Percentiles rank a stretch among this genome's conserved stretches.
These are phyloP conservation scores for Lentinus brumalis DNA, from an alignment of 768 basidiomycete species.

Conservation along the genomic window DNA sequence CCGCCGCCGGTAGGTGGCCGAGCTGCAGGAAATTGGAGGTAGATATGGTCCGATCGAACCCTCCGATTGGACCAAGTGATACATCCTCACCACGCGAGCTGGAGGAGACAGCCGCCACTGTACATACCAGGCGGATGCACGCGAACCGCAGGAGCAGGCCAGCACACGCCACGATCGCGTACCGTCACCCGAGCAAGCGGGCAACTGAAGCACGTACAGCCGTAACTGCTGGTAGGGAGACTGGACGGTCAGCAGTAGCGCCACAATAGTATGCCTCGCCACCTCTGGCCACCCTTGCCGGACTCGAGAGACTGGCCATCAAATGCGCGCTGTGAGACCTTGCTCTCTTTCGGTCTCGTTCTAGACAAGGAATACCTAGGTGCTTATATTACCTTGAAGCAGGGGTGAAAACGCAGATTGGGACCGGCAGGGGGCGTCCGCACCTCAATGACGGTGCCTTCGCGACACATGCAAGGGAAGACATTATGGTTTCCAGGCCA, in stretches of 20 bases:
- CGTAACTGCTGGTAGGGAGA: conserved; percentile 97
- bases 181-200: conserved; percentile 98
- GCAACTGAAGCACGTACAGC: conserved; percentile 97
- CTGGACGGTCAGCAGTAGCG: conserved; percentile 97
- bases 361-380: conserved; percentile 97
- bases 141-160: conserved; percentile 98
- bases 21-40: conserved; percentile 67
- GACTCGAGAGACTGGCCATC: conserved; percentile 97
- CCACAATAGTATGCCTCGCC: conserved; percentile 99
- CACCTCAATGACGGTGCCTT: conserved; percentile 94
- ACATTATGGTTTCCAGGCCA: conserved; percentile 99
- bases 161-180: conserved; percentile 97
- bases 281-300: conserved; percentile 98
- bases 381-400: conserved; percentile 80
- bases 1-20: conserved; percentile 93
- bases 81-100: conserved; percentile 96
- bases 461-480: conserved; percentile 99
- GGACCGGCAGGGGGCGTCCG: conserved; percentile 1
- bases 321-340: conserved; percentile 99
- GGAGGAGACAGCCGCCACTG: conserved; percentile 87
- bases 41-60: conserved; percentile 84
- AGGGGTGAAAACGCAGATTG: not conserved
- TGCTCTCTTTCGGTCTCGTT: conserved; percentile 97
- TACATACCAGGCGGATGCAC: conserved; percentile 99
- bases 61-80: conserved; percentile 96